Evolutionary conservation across 805 yeast genomes (phyloP).

Genomic region (Millerago galiae): DNA sequence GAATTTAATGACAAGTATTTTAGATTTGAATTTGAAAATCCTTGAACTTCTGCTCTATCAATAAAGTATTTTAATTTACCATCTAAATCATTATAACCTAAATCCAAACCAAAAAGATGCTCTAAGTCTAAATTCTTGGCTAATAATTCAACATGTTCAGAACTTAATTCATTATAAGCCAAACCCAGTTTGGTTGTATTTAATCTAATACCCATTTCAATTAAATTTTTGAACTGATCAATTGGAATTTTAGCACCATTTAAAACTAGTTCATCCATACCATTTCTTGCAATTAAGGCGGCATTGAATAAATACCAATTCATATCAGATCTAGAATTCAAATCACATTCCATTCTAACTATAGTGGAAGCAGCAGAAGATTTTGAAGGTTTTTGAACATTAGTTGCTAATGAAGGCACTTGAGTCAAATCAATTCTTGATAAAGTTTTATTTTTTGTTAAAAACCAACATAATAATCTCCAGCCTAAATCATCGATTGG

Average conservation of each 20-base stretch:
- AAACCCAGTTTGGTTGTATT: conserved; percentile 64
- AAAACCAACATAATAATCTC: conserved; percentile 72
- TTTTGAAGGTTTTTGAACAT: conserved; percentile 34
- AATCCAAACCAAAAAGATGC: conserved; percentile 61
- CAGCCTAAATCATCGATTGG: conserved; percentile 73
- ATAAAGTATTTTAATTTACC: conserved; percentile 27
- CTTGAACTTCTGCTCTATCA: conserved; percentile 21
- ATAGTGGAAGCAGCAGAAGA: conserved; percentile 24
- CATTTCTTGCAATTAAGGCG: conserved; percentile 66
- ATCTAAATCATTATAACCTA: conserved; percentile 72
- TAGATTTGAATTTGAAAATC: conserved; percentile 24
- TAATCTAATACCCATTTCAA: conserved; percentile 54
- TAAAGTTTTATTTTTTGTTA: conserved; percentile 55
- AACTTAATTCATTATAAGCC: conserved; percentile 66
- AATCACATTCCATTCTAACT: conserved; percentile 31
- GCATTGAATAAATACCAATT: conserved; percentile 82
- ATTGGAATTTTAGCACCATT: conserved; percentile 70
- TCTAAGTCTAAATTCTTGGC: conserved; percentile 49
- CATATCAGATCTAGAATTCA: conserved; percentile 53
- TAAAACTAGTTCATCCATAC: conserved; percentile 72
- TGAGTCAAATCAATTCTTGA: conserved; percentile 64
- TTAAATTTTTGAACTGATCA: conserved; percentile 51
- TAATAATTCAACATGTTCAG: conserved; percentile 50
- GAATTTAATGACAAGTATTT: conserved; percentile 56
- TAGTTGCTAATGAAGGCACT: conserved; percentile 29